Evolutionary conservation across 805 yeast species (phyloP), one percentile per base, ranked within the genome.

Genomic region (Ascoidea tarda): DNA sequence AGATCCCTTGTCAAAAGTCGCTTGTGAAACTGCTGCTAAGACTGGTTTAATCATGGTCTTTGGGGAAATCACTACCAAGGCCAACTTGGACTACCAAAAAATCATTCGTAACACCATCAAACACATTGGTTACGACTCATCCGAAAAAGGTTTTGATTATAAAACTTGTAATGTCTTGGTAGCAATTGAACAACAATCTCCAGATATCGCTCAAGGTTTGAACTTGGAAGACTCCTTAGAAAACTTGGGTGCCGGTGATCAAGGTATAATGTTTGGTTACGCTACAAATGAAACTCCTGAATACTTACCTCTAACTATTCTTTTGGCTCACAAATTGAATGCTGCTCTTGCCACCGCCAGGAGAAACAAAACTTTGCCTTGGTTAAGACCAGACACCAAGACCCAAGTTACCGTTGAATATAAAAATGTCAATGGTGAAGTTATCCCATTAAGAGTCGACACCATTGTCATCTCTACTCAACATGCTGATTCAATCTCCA

Each of bases 381-480:
- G 99, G 99, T 79, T 93, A 73, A 89, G 99, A 80, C 98, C 99
- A 57, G 99, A 93, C 75, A 93, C 99, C 73, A 93, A 93, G 85
- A 93, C 99, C 66, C 99, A 93, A 78, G 99, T 93, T 69, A 93
- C 99, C 59, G 86, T 91, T 62, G 98, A 93, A 77, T 93, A 93
- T 79, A 81, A 79, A 71, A 79, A 88, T 66, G 96, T 88, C 63
- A 80, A 82, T 66, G 99, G 99, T 73, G 96, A 96, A 63, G 93
- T 90, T 68, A 75, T 87, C 63, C 99, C 99, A 65, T 70, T 82
- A 64, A 87, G 99, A 76, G 97, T 93, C 62, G 98, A 93, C 78
- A 93, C 99, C 62, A 80, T 93, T 64, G 99, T 93, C 64, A 84
- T 93, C 62, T 90, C 98, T 56, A 88, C 98, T 60, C 99, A 93